Evolutionary conservation across 108 stramenopile species (phyloP), one percentile per base, ranked within the genome.

Genomic region (Nitzschia inconspicua): DNA sequence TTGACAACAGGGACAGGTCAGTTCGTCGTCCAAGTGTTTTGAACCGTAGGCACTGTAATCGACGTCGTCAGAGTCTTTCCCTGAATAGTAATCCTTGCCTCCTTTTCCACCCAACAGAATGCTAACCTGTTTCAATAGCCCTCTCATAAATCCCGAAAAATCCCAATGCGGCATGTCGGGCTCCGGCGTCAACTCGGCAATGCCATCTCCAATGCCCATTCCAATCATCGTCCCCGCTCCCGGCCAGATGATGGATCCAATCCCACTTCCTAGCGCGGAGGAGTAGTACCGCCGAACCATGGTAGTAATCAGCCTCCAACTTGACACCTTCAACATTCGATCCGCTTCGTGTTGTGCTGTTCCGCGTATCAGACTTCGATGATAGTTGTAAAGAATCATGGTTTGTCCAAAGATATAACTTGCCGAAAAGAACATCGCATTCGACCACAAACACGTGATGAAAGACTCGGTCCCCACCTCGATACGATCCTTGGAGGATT

Each of bases 1-100:
- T 42, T 63, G 62, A 28, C 62, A 63, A 27, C 62, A 63, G 0
- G 50, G 50, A 51, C 62, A 63, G 0, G 52, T 30, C 39, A 63
- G 23, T 11, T 50, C 62, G 25, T 63, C 47, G 55, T 56, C 4
- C 4, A 56, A 16, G n/a, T 58, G 41, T 11, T 22, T 14, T n/a
- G 57, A 24, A 31, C 16, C 26, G 3, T 52, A 32, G 11, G 13
- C 51, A n/a, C n/a, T n/a, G n/a, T n/a, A n/a, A n/a, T n/a, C n/a
- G 14, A 11, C 19, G 24, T 56, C 35, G 5, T 37, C 36, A 1
- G 22, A 9, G 1, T 29, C 57, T 28, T 31, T 31, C 30, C 51
- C n/a, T 20, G 26, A 4, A 23, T 35, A 37, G 7, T 6, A 5
- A 10, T 26, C 48, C 25, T 4, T 10, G n/a, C n/a, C n/a, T n/a